Evolutionary conservation across 306 rosid genomes (phyloP), one percentile per base, ranked within the genome.

Genomic region (Pyrus pyrifolia): DNA sequence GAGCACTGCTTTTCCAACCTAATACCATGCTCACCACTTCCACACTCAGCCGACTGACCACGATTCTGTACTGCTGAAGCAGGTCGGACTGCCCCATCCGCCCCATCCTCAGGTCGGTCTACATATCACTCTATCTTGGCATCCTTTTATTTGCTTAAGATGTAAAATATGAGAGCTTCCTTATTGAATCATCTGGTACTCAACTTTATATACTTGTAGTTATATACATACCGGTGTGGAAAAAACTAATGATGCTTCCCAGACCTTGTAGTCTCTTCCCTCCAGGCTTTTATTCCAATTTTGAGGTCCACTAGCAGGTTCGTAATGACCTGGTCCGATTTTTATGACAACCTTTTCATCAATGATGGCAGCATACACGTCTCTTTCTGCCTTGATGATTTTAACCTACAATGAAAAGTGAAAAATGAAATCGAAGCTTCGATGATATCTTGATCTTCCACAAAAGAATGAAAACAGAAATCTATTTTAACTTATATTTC

Each of bases 251-350:
- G 89, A 83, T 68, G 83, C 81, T 84, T 91, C 97, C 99, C 99
- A 96, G 73, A 89, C 88, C 91, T 82, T 87, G 74, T 93, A 96
- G 73, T 93, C 97, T 58, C 75, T 91, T 81, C 98, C 99, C 68
- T 96, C 93, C 8, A 58, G 9, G 27, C 78, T 84, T 70, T 72
- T 15, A 71, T 90, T 76, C 98, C 99, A 96, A 59, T 30, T 85
- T 70, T 81, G 81, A 58, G 86, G 74, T 52, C 83, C 90, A 68
- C 59, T 89, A 67, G 89, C 87, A 31, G 98, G 98, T 61, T 96
- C 96, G 77, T 82, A 96, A 74, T 89, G 82, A 71, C 99, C 99
- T 4, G 97, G 99, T 71, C 98, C 99, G 29, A 96, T 93, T 87
- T 96, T 92, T 88, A 96, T 78, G 5, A 96, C 94, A 45, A 96